Evolutionary conservation across 2,329 filamentous ascomycete species (phyloP), one percentile per base, ranked within the genome.

Genomic region (Hymenoscyphus scutula): DNA sequence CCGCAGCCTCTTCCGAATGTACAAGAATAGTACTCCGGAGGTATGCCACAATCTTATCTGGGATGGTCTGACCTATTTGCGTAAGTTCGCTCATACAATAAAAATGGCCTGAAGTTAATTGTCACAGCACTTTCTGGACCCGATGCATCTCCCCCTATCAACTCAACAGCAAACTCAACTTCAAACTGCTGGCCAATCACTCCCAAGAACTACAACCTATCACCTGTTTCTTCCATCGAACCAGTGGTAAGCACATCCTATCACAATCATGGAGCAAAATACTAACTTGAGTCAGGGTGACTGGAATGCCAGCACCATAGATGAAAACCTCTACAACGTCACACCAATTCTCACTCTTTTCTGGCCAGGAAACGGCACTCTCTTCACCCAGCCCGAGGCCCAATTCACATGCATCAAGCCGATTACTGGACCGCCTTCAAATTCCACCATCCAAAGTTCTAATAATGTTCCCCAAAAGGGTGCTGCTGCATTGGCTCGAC

Each of bases 131-230:
- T 55, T n/a, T 55, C 53, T 8, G 53, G 53, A 7, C 8, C 8
- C 8, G 11, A 6, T 30, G 53, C 53, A 29, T n/a, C 53, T 32
- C 17, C 27, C 13, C 23, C 23, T 5, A 55, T 55, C n/a, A 55
- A 30, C 30, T 30, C 53, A n/a, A 34, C 53, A 2, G 15, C 27
- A 19, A 55, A 55, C 53, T 32, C 53, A 29, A 55, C 53, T n/a
- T 55, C 53, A 27, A 32, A 55, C 15, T 55, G 53, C 53, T 55
- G 53, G 53, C 53, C 53, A 55, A 55, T 55, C n/a, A 34, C 30
- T 15, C 53, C 27, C n/a, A 55, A 55, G 53, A n/a, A 30, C 27
- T 27, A 55, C 30, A 15, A 55, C 25, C 13, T 55, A 27, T 11
- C 53, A 55, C 27, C 17, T 55, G 53, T 55, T 15, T 13, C 32